Conservation (phyloP, 176 grass and related monocot genomes). For the Avena atlantica region DNA sequence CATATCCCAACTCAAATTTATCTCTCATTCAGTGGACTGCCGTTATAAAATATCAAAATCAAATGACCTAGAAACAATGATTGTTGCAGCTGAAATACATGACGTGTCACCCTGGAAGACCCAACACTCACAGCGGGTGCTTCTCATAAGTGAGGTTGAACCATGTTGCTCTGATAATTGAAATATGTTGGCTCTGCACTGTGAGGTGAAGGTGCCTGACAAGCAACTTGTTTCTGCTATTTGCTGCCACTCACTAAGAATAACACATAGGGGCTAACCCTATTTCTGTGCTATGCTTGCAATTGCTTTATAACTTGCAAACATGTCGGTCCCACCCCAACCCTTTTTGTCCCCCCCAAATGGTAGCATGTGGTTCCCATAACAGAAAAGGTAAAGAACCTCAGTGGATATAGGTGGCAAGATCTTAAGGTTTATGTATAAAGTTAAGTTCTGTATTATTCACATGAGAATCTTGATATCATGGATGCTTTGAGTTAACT, state of each 20-base stretch:
- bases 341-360: conserved; percentile 62
- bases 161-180: conserved; percentile 32
- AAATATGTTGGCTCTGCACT: conserved; percentile 41
- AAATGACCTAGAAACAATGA: conserved; percentile 50
- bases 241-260: conserved; percentile 45
- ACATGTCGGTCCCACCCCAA: conserved; percentile 57
- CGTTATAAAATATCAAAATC: conserved; percentile 48
- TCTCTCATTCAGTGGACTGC: conserved; percentile 31
- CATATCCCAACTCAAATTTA: conserved; percentile 36
- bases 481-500: conserved; percentile 34
- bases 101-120: conserved; percentile 25
- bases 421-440: conserved; percentile 23
- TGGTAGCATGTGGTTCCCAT: conserved; percentile 55
- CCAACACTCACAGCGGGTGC: conserved; percentile 45
- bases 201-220: conserved; percentile 24
- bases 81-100: conserved; percentile 49
- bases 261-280: conserved; percentile 42
- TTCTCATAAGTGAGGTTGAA: conserved; percentile 48
- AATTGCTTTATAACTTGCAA: conserved; percentile 51
- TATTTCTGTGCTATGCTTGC: conserved; percentile 37
- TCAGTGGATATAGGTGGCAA: conserved; percentile 26
- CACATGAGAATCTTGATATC: conserved; percentile 38
- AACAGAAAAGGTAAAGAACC: conserved; percentile 31
- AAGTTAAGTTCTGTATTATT: conserved; percentile 48
- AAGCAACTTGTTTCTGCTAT: conserved; percentile 38